phyloP scores from a whole-genome alignment of 192 early-diverging fungal genomes.

The Rhizophagus sp. region DNA sequence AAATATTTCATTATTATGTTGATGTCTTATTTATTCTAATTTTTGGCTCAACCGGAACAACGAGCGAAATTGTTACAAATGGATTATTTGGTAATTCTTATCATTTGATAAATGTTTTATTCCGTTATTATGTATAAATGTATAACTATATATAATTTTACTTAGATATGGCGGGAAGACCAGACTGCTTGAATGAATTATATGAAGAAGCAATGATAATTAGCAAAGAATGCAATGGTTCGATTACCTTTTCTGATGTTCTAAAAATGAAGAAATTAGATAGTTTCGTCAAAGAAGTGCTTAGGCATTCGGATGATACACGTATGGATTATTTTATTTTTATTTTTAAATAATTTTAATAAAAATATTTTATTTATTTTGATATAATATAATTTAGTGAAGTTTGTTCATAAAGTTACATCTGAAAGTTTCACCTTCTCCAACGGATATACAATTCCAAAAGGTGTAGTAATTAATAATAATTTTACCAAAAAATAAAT shows the following conservation, averaged over 20 bases:
- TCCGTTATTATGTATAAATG: no score
- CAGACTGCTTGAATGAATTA: slow-evolving; percentile 7
- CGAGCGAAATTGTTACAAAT: no score
- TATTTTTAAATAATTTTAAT: neutral
- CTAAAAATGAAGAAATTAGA: slow-evolving; percentile 10
- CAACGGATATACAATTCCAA: slow-evolving; percentile 12
- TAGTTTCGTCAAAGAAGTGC: slow-evolving; percentile 15
- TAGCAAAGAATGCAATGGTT: neutral
- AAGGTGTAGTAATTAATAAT: neutral
- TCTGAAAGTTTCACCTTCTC: neutral
- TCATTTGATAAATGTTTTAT: no score
- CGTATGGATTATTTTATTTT: neutral
- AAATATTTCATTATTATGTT: no score
- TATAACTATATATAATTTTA: no score
- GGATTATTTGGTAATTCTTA: no score
- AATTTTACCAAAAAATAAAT: neutral
- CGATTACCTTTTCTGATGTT: neutral
- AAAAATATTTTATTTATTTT: no score
- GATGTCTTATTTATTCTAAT: no score
- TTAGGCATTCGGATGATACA: neutral
- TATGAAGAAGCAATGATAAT: neutral
- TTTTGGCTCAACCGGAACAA: no score
- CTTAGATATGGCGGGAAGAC: slow-evolving; percentile 8
- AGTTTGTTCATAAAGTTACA: neutral
- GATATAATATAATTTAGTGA: no score